Base-by-base conservation (phyloP, 2,329 filamentous ascomycete species). In the Cryphonectria parasitica region DNA sequence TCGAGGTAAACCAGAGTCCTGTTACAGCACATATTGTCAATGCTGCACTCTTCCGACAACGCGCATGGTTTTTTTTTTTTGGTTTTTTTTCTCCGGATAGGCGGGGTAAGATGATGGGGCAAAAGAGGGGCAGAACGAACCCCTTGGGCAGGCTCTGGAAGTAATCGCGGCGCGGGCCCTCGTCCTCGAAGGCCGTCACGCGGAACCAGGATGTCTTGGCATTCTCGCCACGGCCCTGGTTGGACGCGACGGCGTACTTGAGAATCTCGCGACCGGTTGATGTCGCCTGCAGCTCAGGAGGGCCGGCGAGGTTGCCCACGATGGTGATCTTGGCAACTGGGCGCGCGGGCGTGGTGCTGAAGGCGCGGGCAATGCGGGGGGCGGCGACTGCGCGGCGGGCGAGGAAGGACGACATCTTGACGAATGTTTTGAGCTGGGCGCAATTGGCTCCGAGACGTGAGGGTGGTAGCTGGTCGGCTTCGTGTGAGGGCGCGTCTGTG, bases 161-260 rank as follows among this genome's bases (percentile, higher is more conserved):
- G 77, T 88, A 91, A 73, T 97, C 92, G 77, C 91, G 90, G 79
- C 87, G 85, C 65, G 87, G 81, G 17, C 91, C 92, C 74, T 93
- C 90, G 19, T 84, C 83, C 67, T 83, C 76, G 79, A 98, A 98
- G 83, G 86, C 89, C 45, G 90, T 85, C 69, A 98, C 85, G 70
- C 86, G 87, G 87, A 97, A 98, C 92, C 92, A 98, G 85, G 91
- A 96, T 41, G 92, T 93, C 79, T 89, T 87, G 78, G 89, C 86
- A 81, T 93, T 92, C 22, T 95, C 91, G 74, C 83, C 84, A 72
- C 85, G 82, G 19, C 94, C 94, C 71, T 80, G 80, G 80, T 84
- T 90, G 77, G 89, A 92, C 66, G 89, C 95, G 73, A 99, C 84
- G 5, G 89, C 83, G 80, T 97, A 98, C 76, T 88, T 89, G 77